Conservation (phyloP, 2,329 filamentous ascomycete species). For the Tolypocladium cylindrosporum region DNA sequence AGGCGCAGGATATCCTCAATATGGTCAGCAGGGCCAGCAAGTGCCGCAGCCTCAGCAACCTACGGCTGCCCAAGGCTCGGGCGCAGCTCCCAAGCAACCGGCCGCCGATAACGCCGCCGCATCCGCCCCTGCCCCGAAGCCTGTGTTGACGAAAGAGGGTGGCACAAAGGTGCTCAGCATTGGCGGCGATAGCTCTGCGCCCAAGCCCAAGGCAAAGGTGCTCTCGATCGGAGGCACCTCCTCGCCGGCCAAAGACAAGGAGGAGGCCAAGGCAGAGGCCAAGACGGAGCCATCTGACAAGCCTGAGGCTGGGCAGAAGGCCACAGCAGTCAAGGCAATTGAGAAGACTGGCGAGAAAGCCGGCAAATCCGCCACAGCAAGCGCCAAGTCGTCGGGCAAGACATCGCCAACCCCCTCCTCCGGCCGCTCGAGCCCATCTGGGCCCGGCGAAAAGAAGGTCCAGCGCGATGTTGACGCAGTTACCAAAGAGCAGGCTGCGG, state of each 20-base stretch:
- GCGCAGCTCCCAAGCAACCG: conserved; percentile 14
- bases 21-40: conserved; percentile 39
- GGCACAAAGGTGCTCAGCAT: conserved; percentile 61
- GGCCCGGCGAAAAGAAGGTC: conserved; percentile 36
- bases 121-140: conserved; percentile 36
- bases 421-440: conserved; percentile 71
- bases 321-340: conserved; percentile 79
- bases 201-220: conserved; percentile 42
- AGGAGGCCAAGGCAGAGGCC: conserved; percentile 36
- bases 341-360: conserved; percentile 73
- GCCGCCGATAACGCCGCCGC: conserved; percentile 28
- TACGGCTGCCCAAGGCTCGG: conserved; percentile 36
- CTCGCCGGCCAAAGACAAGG: conserved; percentile 27
- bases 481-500: conserved; percentile 68
- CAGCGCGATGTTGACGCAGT: conserved; percentile 71
- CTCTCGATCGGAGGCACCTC: conserved; percentile 29
- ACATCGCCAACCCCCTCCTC: conserved; percentile 76
- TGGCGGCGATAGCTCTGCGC: conserved; percentile 45
- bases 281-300: conserved; percentile 38
- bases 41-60: conserved; percentile 28
- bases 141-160: conserved; percentile 42
- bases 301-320: conserved; percentile 68
- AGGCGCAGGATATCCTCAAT: conserved; percentile 44
- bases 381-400: conserved; percentile 49
- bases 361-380: conserved; percentile 27